Conservation (phyloP, 139 green algal genomes). For the Diplosphaera chodatii region DNA sequence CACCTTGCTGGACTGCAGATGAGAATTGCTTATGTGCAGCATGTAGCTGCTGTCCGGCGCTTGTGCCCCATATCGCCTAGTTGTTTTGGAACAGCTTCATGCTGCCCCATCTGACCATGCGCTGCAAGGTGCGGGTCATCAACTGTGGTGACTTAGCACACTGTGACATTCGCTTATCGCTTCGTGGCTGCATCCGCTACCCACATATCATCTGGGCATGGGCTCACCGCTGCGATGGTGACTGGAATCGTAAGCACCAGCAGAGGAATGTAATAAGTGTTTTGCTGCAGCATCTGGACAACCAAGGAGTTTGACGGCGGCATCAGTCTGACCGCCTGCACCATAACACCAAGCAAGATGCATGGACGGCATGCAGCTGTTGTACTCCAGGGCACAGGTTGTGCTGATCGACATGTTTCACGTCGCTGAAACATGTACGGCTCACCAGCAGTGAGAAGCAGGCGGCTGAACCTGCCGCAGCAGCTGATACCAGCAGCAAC, state of each 20-base stretch:
- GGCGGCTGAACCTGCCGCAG: no score
- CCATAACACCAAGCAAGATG: not conserved
- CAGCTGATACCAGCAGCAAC: no score
- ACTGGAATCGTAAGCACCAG: slow-evolving; percentile 30
- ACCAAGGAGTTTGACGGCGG: not conserved
- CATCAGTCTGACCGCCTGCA: slow-evolving; percentile 16
- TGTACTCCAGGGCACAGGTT: no score
- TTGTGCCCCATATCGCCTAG: not conserved
- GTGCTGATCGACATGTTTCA: no score
- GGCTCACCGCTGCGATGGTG: slow-evolving; percentile 16
- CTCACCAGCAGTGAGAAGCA: no score
- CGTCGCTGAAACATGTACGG: no score
- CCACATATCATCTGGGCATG: no score
- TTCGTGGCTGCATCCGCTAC: no score
- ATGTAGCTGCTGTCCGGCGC: no score
- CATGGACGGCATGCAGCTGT: not conserved
- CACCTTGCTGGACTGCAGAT: no score
- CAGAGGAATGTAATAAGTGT: slow-evolving; percentile 29
- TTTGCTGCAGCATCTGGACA: slow-evolving; percentile 6
- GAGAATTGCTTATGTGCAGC: no score
- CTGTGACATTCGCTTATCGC: no score
- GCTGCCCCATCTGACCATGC: slow-evolving; percentile 32
- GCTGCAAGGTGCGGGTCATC: not conserved
- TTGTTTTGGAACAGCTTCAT: slow-evolving; percentile 49
- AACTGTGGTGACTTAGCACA: not conserved